Conservation (phyloP, 768 basidiomycete genomes). For the Pluteus cervinus region DNA sequence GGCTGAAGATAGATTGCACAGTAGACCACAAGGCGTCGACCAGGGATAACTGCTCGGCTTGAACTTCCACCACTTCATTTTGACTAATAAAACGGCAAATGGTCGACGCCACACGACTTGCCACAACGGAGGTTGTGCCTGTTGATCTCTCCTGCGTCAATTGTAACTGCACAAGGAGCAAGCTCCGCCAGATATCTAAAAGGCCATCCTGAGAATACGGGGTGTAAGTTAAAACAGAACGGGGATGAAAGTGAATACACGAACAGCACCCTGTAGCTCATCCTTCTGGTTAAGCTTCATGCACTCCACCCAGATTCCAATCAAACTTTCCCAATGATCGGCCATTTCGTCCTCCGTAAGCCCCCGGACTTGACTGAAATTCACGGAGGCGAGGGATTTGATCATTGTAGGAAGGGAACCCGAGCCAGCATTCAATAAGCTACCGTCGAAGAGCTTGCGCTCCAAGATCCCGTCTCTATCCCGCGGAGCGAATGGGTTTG, state of each 20-base stretch:
- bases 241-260: constrained; percentile 5
- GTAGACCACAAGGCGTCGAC: constrained; percentile 45
- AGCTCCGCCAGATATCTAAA: constrained; percentile 45
- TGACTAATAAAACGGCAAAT: constrained; percentile 29
- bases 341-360: constrained; percentile 19
- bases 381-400: constrained; percentile 2
- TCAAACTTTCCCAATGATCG: constrained; percentile 18
- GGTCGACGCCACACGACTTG: constrained; percentile 25
- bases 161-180: constrained; percentile 46
- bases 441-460: constrained; percentile 7
- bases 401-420: background rate
- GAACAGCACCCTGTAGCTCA: constrained; percentile 11
- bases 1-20: constrained; percentile 41
- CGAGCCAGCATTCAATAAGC: constrained; percentile 7
- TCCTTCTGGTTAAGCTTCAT: constrained; percentile 12
- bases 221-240: constrained; percentile 1
- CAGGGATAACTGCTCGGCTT: constrained; percentile 31
- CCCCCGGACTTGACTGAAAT: constrained; percentile 9
- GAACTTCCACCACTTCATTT: constrained; percentile 15
- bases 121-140: constrained; percentile 27
- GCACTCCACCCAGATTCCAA: constrained; percentile 12
- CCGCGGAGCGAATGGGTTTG: background rate
- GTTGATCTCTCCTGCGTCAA: constrained; percentile 32
- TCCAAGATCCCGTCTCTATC: background rate
- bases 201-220: constrained; percentile 29